phyloP scores from a whole-genome alignment of 2,329 filamentous ascomycete genomes.

The Ophiostoma quercus region DNA sequence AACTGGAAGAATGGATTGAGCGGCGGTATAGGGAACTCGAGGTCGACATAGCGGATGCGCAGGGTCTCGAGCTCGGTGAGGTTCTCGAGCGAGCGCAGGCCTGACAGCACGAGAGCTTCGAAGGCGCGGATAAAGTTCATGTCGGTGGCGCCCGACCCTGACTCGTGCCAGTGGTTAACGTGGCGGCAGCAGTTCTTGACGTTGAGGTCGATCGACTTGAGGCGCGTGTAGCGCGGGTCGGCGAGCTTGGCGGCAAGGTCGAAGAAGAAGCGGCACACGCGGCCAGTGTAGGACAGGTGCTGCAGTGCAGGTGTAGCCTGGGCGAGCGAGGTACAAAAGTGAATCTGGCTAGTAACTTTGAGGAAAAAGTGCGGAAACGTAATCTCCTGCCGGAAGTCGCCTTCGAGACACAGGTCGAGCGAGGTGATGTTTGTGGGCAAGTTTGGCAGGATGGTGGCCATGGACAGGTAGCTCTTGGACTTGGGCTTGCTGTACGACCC shows the following conservation, averaged over 20 bases:
- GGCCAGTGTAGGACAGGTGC: slow-evolving; percentile 66
- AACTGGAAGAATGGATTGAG: slow-evolving; percentile 70
- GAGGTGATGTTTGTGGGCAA: slow-evolving; percentile 56
- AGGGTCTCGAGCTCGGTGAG: slow-evolving; percentile 58
- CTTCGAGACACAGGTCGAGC: slow-evolving; percentile 64
- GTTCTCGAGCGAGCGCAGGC: slow-evolving; percentile 54
- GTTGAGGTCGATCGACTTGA: slow-evolving; percentile 64
- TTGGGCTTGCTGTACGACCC: slow-evolving; percentile 67
- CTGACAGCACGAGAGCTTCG: slow-evolving; percentile 61
- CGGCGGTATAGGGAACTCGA: slow-evolving; percentile 65
- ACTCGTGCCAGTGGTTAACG: slow-evolving; percentile 52
- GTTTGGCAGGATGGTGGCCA: slow-evolving; percentile 57
- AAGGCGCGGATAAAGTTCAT: slow-evolving; percentile 67
- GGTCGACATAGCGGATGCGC: slow-evolving; percentile 68
- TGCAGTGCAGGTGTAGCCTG: slow-evolving; percentile 57
- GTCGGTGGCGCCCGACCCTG: slow-evolving; percentile 65
- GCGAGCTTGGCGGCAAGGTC: slow-evolving; percentile 49
- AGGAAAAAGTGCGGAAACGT: slow-evolving; percentile 55
- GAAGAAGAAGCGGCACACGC: slow-evolving; percentile 66
- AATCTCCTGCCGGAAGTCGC: slow-evolving; percentile 62
- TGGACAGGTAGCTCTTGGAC: slow-evolving; percentile 65
- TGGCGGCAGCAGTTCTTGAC: slow-evolving; percentile 69
- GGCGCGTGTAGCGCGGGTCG: slow-evolving; percentile 44
- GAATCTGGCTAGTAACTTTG: slow-evolving; percentile 54
- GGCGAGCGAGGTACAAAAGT: slow-evolving; percentile 62